Percentiles rank a stretch among this genome's conserved stretches.
Conservation (phyloP, 2,329 filamentous ascomycete species). For the Boeremia exigua region DNA sequence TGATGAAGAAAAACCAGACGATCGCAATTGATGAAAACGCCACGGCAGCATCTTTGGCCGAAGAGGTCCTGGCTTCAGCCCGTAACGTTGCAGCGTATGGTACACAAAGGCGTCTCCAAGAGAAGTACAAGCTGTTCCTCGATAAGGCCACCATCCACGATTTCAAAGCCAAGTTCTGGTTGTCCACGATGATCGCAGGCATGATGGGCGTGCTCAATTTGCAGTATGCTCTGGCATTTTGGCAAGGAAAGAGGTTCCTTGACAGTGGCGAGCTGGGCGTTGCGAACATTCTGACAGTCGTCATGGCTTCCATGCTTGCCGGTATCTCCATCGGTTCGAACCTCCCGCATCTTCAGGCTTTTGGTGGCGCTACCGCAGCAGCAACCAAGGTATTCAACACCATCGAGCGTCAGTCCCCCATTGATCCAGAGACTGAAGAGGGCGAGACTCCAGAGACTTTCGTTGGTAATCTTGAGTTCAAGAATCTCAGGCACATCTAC, state of each 20-base stretch:
- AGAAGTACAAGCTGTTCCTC: slow-evolving; percentile 81
- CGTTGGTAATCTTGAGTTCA: slow-evolving; percentile 79
- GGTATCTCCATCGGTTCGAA: slow-evolving; percentile 82
- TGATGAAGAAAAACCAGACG: slow-evolving; percentile 79
- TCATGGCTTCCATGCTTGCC: slow-evolving; percentile 91
- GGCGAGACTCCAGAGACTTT: slow-evolving; percentile 77
- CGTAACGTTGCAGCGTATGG: slow-evolving; percentile 92
- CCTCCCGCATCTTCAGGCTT: slow-evolving; percentile 80
- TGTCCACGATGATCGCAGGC: slow-evolving; percentile 79
- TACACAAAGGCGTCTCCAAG: slow-evolving; percentile 89
- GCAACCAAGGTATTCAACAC: slow-evolving; percentile 92
- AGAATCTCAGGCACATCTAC: slow-evolving; percentile 89
- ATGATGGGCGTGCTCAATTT: slow-evolving; percentile 87
- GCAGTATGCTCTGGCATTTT: slow-evolving; percentile 62
- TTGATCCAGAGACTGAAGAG: slow-evolving; percentile 74
- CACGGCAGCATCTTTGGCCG: slow-evolving; percentile 83
- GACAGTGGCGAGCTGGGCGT: slow-evolving; percentile 63
- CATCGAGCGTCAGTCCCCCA: slow-evolving; percentile 84
- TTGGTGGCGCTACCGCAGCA: slow-evolving; percentile 81
- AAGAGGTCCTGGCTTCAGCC: slow-evolving; percentile 93
- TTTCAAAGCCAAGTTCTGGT: slow-evolving; percentile 72
- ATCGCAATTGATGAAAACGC: slow-evolving; percentile 79
- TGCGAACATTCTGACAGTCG: slow-evolving; percentile 77
- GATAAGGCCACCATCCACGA: slow-evolving; percentile 76
- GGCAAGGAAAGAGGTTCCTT: slow-evolving; percentile 64